Base-by-base conservation (phyloP, 139 green algal genomes). In the Chlorella sp. region DNA sequence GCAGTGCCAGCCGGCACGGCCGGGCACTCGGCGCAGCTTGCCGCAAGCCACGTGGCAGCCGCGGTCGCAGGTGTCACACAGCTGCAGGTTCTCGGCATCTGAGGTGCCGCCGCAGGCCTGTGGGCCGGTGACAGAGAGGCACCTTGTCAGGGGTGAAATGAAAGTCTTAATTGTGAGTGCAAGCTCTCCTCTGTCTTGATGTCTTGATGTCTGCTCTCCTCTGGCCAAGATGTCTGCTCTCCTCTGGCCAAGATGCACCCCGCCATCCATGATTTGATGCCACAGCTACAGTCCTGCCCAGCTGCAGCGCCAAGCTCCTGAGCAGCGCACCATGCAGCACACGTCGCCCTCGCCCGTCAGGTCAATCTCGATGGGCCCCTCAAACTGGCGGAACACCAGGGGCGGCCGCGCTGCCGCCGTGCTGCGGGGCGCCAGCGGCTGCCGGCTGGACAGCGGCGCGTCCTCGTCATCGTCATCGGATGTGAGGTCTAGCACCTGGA, bases 41-140 rank as follows among this genome's bases (percentile, higher is more conserved):
- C n/a, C 56, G 84, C 84, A 87, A 0, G 1, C 9, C 3, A 60
- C 3, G 65, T 87, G 84, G 40, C 46, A 76, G 65, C 76, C 76
- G 64, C 67, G 64, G 65, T 84, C 77, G 75, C 84, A 87, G 67
- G 51, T 56, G 54, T 87, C 75, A 48, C 84, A 87, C 48, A 87
- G 65, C 84, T 84, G 51, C 75, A 87, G 73, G 38, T 54, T 84
- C 36, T 87, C 84, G 3, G 68, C 76, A 5, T 84, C 84, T 13
- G 84, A 76, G 20, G 73, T 32, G 5, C 51, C 8, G 16, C 81
- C 72, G 40, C 81, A 86, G 22, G 75, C 20, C 81, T 86, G 81
- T n/a, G 5, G 26, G 48, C 7, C 26, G 14, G n/a, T 16, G 60
- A n/a, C n/a, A n/a, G n/a, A n/a, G n/a, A n/a, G n/a, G n/a, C n/a